These are phyloP conservation scores for Pulveroboletus sp. DNA, from an alignment of 768 basidiomycete species.

Conservation along the genomic window DNA sequence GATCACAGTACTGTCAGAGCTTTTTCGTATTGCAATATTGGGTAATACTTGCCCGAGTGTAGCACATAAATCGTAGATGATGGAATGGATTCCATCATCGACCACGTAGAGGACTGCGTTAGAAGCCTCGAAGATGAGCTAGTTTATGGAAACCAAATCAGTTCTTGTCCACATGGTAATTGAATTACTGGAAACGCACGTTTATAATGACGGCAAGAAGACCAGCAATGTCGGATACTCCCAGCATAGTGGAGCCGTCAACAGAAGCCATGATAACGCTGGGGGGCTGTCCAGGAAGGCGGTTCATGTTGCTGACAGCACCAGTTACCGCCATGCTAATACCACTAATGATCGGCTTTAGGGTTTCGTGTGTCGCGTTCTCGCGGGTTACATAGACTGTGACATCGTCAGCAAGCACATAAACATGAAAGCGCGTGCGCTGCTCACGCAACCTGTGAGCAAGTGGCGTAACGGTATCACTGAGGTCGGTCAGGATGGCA, in stretches of 20 bases:
- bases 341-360: slow-evolving; percentile 4
- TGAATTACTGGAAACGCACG: background rate
- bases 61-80: background rate
- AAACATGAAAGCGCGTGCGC: background rate
- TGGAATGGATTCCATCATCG: background rate
- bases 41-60: slow-evolving; percentile 3
- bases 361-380: slow-evolving; percentile 9
- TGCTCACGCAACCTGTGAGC: slow-evolving; percentile 10
- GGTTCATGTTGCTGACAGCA: slow-evolving; percentile 3
- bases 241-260: background rate
- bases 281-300: slow-evolving; percentile 3
- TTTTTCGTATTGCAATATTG: background rate
- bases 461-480: slow-evolving; percentile 1
- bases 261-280: background rate
- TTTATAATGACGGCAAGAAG: slow-evolving; percentile 1
- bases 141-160: background rate
- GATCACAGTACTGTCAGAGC: background rate
- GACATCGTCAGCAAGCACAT: background rate
- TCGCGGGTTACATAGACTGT: slow-evolving; percentile 8
- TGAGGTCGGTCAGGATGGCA: slow-evolving; percentile 4
- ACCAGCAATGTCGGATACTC: slow-evolving; percentile 2
- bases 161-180: background rate
- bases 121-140: slow-evolving; percentile 9
- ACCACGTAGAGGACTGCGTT: slow-evolving; percentile 8
- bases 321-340: slow-evolving; percentile 5